Base-by-base conservation (phyloP, 306 rosid genomes). In the Calophaca sinica region DNA sequence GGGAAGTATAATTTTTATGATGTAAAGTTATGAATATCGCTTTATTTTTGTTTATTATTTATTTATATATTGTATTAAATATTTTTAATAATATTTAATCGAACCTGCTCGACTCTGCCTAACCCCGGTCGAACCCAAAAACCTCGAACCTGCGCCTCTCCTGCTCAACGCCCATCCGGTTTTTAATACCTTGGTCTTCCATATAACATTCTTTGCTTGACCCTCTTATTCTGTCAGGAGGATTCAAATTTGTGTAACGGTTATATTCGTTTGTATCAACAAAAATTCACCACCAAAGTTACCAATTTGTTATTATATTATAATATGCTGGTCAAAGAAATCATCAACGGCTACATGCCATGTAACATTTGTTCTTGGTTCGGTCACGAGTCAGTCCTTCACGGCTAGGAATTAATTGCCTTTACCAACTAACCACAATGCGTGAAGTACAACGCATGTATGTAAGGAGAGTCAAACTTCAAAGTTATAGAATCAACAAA, bases 221-320 rank as follows among this genome's bases (percentile, higher is more conserved):
- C n/a, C 14, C 12, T 63, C 41, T 35, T 36, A n/a, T 38, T 55
- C 35, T 79, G 15, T 54, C 59, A 14, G 10, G 46, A 28, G 13
- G 52, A 46, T 73, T 71, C 62, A 68, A 60, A 74, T 68, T 29
- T 48, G 29, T 61, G 1, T 45, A 44, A 69, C 54, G 46, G 77
- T n/a, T 9, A 68, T 33, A 26, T 55, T 57, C 20, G 32, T 13
- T 57, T 33, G 38, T 46, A 55, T 64, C 2, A 44, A 72, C 15
- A 33, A 64, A 39, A 64, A 63, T 12, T 28, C 14, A 73, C 55
- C 14, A 3, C n/a, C 13, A 50, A 62, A 4, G n/a, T 65, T 14
- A 28, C 63, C 13, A 26, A 26, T 29, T 13, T 13, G 68, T 36
- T 61, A 20, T n/a, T 33, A 2, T 20, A 9, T 14, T 49, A n/a